A percentile compares a stretch with the other conserved stretches of the same genome.
These are phyloP conservation scores for Macroventuria anomochaeta DNA, from an alignment of 2,329 filamentous ascomycete species.

Conservation along the genomic window DNA sequence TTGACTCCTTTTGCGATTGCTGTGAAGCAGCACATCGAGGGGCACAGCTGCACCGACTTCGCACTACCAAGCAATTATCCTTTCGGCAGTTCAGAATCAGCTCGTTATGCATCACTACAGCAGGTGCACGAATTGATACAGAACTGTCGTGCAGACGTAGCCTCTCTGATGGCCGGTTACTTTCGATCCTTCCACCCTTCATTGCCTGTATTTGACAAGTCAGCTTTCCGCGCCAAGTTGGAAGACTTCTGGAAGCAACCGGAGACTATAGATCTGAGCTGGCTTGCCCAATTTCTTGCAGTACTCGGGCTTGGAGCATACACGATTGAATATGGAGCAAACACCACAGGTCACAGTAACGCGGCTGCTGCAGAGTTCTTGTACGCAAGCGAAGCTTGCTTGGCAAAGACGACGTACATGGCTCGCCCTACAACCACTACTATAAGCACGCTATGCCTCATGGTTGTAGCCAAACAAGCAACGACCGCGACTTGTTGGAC, in stretches of 20 bases:
- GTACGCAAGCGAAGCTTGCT: slow-evolving; percentile 30
- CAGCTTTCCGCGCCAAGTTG: slow-evolving; percentile 15
- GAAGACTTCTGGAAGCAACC: slow-evolving; percentile 13
- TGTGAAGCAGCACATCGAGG: slow-evolving; percentile 21
- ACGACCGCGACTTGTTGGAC: slow-evolving; percentile 33
- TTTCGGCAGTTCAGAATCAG: slow-evolving; percentile 23
- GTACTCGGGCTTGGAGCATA: slow-evolving; percentile 32
- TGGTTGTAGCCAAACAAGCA: slow-evolving; percentile 33
- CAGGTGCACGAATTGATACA: slow-evolving; percentile 18
- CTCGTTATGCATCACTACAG: slow-evolving; percentile 20
- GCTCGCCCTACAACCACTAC: slow-evolving; percentile 21
- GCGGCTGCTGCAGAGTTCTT: slow-evolving; percentile 21
- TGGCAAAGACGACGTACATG: slow-evolving; percentile 31
- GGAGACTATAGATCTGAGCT: slow-evolving; percentile 14
- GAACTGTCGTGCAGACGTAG: background rate
- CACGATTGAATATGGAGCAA: slow-evolving; percentile 9
- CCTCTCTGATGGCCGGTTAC: slow-evolving; percentile 21
- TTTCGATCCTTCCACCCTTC: slow-evolving; percentile 21
- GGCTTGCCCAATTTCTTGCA: slow-evolving; percentile 27
- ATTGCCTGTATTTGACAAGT: slow-evolving; percentile 19
- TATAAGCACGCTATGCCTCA: slow-evolving; percentile 28
- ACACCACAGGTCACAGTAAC: slow-evolving; percentile 1
- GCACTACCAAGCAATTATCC: slow-evolving; percentile 31
- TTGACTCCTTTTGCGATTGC: slow-evolving; percentile 19
- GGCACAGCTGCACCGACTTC: slow-evolving; percentile 24